phyloP scores from a whole-genome alignment of 2,329 filamentous ascomycete genomes.

The Pestalotiopsis sp. region DNA sequence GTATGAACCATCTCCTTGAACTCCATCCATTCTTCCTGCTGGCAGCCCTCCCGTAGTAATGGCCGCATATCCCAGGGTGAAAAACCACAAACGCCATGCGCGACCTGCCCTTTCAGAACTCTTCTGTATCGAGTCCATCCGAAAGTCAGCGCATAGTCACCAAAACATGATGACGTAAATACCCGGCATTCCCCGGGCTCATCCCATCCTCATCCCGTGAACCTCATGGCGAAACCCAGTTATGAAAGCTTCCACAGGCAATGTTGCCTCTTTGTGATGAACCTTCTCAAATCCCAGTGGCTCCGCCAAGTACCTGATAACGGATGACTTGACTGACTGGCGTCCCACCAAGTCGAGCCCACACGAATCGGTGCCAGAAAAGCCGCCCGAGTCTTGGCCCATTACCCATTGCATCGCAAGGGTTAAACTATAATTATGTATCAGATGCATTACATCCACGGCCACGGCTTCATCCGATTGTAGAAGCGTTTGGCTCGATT shows the following conservation, averaged over 20 bases:
- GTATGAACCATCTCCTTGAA: not conserved
- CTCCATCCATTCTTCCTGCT: not conserved
- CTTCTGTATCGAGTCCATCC: not conserved
- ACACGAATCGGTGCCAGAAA: not conserved
- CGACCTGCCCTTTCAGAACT: constrained; percentile 1
- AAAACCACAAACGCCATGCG: not conserved
- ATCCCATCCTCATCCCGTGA: not conserved
- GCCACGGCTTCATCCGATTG: not conserved
- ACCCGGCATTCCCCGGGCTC: not conserved
- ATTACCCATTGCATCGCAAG: not conserved
- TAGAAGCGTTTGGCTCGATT: not conserved
- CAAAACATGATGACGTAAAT: not conserved
- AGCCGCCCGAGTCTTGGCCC: not conserved
- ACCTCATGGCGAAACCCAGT: not conserved
- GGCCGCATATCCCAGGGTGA: not conserved
- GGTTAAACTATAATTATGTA: not conserved
- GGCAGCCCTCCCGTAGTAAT: not conserved
- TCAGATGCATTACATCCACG: constrained; percentile 7
- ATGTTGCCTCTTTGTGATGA: not conserved
- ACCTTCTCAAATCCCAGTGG: not conserved
- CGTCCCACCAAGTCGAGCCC: not conserved
- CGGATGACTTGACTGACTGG: not conserved
- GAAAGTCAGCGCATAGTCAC: not conserved
- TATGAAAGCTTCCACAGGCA: not conserved
- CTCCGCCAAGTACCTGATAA: not conserved